Conservation (phyloP, 2,329 filamentous ascomycete genomes). For the Karstenula rhodostoma region DNA sequence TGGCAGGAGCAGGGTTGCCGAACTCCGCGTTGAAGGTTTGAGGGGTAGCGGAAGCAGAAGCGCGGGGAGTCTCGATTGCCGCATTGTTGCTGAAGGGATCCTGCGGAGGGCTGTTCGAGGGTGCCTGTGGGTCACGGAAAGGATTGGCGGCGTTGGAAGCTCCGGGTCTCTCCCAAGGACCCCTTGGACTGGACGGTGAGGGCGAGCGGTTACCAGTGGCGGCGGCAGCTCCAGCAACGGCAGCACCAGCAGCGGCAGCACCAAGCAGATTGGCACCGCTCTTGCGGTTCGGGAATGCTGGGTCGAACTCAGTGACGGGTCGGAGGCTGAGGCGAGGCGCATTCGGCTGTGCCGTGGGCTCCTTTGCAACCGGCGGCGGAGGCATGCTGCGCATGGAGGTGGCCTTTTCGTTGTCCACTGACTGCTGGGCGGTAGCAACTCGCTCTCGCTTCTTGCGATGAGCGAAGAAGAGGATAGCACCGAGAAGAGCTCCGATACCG, state of each 20-base stretch:
- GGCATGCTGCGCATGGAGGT: slow-evolving; percentile 35
- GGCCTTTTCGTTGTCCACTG: slow-evolving; percentile 53
- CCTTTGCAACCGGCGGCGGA: slow-evolving; percentile 33
- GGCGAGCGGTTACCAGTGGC: slow-evolving; percentile 28
- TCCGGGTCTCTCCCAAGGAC: slow-evolving; percentile 52
- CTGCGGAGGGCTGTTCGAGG: slow-evolving; percentile 54
- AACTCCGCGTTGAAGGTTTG: slow-evolving; percentile 34
- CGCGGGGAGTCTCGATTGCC: slow-evolving; percentile 46
- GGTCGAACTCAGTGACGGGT: slow-evolving; percentile 83
- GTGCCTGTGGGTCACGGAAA: slow-evolving; percentile 66
- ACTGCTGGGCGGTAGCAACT: slow-evolving; percentile 44
- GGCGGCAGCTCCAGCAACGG: slow-evolving; percentile 21
- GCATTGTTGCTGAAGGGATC: slow-evolving; percentile 66
- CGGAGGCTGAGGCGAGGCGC: slow-evolving; percentile 81
- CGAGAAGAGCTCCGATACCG: slow-evolving; percentile 70
- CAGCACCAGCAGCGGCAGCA: slow-evolving; percentile 42
- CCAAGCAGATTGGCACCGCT: slow-evolving; percentile 47
- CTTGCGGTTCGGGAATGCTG: slow-evolving; percentile 64
- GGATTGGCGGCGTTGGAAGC: slow-evolving; percentile 65
- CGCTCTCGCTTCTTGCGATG: slow-evolving; percentile 74
- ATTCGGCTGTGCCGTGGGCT: slow-evolving; percentile 52
- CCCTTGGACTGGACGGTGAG: slow-evolving; percentile 34
- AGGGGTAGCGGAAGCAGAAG: slow-evolving; percentile 36
- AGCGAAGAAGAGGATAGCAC: slow-evolving; percentile 76
- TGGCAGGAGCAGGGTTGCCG: slow-evolving; percentile 47